Evolutionary conservation across 495 filamentous ascomycete genomes (phyloP), one percentile per base, ranked within the genome.

Genomic region (Chaetomium cochliodes): DNA sequence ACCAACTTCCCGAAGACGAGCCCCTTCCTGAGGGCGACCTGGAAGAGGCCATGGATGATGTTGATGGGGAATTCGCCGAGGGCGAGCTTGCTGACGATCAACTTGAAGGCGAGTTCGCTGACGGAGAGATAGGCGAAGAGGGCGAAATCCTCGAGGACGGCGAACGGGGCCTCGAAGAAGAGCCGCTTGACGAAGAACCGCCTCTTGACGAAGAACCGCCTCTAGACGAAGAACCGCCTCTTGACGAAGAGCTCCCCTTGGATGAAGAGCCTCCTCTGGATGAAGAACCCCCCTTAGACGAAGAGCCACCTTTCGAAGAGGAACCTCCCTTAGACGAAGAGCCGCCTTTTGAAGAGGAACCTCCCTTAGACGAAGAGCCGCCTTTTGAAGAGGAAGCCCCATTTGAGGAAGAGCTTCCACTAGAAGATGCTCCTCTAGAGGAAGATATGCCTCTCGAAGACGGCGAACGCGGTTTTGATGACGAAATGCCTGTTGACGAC

Each of bases 91-190:
- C 28, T 39, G 58, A 25, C 30, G 33, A 41, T 5, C n/a, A 41
- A 7, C 16, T 25, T 22, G 58, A 52, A 51, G 58, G 26, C 44
- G 42, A 50, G 16, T 60, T 60, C 30, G 58, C 44, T 51, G 58
- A 60, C 46, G 58, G 18, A 11, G 25, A 51, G 5, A 9, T 25
- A 23, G 44, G 41, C 44, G 44, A 60, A 16, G 26, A 46, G n/a
- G n/a, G n/a, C n/a, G 56, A 58, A 30, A n/a, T 30, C 15, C 1
- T 39, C 26, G 26, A 33, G 0, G 58, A 60, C 0, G 57, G 42
- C 15, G 58, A 50, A 18, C 44, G 44, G 2, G 46, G 28, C 22
- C 13, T 60, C 18, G 44, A 60, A 3, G 28, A 51, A 23, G 18
- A 6, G 3, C 42, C 57, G 12, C 42, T 23, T 20, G 44, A 49